Percentiles rank a stretch among this genome's conserved stretches.
phyloP scores from a whole-genome alignment of 192 early-diverging fungal genomes.

The Phycomyces blakesleeanus region DNA sequence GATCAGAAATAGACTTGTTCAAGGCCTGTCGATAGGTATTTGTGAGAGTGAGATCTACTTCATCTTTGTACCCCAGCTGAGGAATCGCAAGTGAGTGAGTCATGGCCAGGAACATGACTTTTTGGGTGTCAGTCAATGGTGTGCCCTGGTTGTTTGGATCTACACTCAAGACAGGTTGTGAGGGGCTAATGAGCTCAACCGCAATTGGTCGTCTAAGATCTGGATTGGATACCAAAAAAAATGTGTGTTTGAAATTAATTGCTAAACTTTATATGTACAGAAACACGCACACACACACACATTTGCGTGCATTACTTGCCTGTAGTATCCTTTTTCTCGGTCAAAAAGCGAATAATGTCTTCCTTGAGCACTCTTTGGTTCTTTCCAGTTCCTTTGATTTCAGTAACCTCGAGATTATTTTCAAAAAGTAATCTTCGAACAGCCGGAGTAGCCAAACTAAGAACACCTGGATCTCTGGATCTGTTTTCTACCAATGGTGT shows the following conservation, averaged over 20 bases:
- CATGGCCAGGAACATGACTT: slow-evolving; percentile 97
- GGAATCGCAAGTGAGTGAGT: slow-evolving; percentile 88
- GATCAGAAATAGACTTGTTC: slow-evolving; percentile 57
- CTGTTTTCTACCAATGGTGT: too few relatives aligned
- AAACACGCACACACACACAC: too few relatives aligned
- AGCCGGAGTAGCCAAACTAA: slow-evolving; percentile 75
- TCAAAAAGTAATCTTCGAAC: slow-evolving; percentile 85
- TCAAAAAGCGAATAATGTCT: slow-evolving; percentile 57
- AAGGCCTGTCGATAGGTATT: slow-evolving; percentile 60
- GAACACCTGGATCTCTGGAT: slow-evolving; percentile 19
- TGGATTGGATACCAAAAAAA: too few relatives aligned
- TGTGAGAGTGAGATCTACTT: slow-evolving; percentile 73
- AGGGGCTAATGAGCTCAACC: slow-evolving; percentile 22
- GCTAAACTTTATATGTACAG: too few relatives aligned
- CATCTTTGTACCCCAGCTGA: slow-evolving; percentile 93
- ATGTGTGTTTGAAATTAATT: too few relatives aligned
- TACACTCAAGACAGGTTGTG: neutral
- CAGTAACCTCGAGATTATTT: slow-evolving; percentile 66
- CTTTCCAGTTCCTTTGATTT: slow-evolving; percentile 78
- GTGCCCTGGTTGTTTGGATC: slow-evolving; percentile 28
- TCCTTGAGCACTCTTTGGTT: slow-evolving; percentile 88
- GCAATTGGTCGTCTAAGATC: neutral
- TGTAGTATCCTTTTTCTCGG: too few relatives aligned
- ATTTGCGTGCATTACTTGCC: too few relatives aligned
- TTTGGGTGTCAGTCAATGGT: slow-evolving; percentile 79